A percentile compares a stretch with the other conserved stretches of the same genome.
Conservation (phyloP, 2,329 filamentous ascomycete species). For the Aspergillus fumigatus region DNA sequence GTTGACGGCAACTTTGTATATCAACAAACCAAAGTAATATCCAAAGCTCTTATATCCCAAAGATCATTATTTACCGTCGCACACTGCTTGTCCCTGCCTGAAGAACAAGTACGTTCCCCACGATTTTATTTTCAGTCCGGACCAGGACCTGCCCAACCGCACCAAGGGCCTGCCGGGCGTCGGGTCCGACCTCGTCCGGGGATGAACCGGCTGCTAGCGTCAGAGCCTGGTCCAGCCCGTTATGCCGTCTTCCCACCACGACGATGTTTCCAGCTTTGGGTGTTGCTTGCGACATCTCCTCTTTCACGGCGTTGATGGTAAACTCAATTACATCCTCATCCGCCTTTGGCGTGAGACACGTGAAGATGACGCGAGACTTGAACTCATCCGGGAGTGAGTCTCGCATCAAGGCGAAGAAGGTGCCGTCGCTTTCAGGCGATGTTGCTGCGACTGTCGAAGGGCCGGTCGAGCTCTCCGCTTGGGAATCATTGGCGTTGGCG, state of each 20-base stretch:
- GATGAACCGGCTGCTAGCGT: constrained; percentile 10
- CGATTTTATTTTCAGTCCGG: constrained; percentile 55
- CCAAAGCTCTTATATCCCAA: background rate
- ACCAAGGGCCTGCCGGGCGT: constrained; percentile 29
- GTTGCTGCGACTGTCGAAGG: constrained; percentile 1
- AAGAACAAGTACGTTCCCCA: constrained; percentile 65
- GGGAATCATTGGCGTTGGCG: background rate
- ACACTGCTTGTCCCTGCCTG: constrained; percentile 49
- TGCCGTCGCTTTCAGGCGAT: constrained; percentile 41
- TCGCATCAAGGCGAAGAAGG: constrained; percentile 55
- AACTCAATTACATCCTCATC: constrained; percentile 41
- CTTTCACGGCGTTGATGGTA: constrained; percentile 51
- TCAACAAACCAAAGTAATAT: background rate
- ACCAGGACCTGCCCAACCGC: constrained; percentile 38
- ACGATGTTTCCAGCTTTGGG: constrained; percentile 68
- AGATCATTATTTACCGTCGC: background rate
- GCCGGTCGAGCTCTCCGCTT: background rate
- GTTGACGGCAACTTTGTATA: background rate
- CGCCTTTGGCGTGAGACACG: constrained; percentile 27
- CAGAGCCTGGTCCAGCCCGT: constrained; percentile 8
- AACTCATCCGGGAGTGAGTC: constrained; percentile 53
- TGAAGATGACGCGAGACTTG: constrained; percentile 55
- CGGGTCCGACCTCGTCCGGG: constrained; percentile 36
- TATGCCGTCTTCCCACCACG: constrained; percentile 55
- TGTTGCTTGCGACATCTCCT: constrained; percentile 56